Percentiles rank a stretch among this genome's conserved stretches.
Conservation (phyloP, 2,329 filamentous ascomycete genomes). For the Hirsutella rhossiliensis region DNA sequence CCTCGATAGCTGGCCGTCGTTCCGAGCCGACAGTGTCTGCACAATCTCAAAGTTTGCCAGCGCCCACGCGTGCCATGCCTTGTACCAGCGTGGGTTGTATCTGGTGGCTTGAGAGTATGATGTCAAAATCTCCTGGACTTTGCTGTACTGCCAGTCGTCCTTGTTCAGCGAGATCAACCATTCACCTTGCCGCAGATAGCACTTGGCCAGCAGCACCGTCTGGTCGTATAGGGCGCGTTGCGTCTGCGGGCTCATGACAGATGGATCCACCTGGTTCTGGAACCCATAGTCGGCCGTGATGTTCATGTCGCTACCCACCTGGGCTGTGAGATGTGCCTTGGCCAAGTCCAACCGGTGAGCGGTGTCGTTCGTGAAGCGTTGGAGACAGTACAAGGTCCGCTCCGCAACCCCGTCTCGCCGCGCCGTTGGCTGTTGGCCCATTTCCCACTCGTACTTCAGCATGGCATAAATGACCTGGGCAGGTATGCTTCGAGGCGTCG, state of each 20-base stretch:
- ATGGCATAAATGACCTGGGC: conserved; percentile 92
- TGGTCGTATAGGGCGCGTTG: conserved; percentile 46
- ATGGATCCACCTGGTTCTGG: conserved; percentile 31
- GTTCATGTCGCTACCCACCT: conserved; percentile 32
- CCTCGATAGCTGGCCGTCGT: conserved; percentile 36
- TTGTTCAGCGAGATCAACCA: conserved; percentile 83
- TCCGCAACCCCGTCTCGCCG: conserved; percentile 34
- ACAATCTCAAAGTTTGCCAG: conserved; percentile 98
- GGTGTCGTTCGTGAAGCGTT: conserved; percentile 48
- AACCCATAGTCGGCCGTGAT: conserved; percentile 36
- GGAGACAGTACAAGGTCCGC: conserved; percentile 45
- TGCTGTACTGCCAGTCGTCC: conserved; percentile 78
- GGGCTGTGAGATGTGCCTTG: conserved; percentile 35
- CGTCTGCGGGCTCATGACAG: conserved; percentile 34
- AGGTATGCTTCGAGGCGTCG: conserved; percentile 32
- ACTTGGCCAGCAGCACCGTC: conserved; percentile 74
- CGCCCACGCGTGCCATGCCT: conserved; percentile 98
- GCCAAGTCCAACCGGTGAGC: conserved; percentile 41
- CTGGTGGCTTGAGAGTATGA: conserved; percentile 87
- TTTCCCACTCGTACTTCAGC: conserved; percentile 93
- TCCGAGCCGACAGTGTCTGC: conserved; percentile 60
- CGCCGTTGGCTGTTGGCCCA: conserved; percentile 48
- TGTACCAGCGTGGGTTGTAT: conserved; percentile 94
- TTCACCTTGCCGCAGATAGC: conserved; percentile 90
- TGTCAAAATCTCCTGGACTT: conserved; percentile 78